phyloP scores from a whole-genome alignment of 306 rosid species.

The Macrotyloma uniflorum region DNA sequence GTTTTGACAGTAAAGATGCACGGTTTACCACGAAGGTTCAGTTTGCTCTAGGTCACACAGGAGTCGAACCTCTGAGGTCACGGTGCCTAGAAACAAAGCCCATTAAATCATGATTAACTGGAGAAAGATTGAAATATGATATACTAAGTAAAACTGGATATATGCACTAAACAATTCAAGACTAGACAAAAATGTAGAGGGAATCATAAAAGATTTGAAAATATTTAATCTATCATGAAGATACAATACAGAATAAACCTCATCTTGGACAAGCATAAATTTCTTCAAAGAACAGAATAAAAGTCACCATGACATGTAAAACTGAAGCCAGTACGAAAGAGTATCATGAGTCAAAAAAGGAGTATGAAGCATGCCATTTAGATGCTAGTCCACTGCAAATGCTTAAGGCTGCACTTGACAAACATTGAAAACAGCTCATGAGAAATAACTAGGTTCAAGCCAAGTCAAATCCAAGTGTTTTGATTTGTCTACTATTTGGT shows the following conservation, averaged over 20 bases:
- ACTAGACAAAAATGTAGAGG: constrained; percentile 5
- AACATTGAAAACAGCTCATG: background rate
- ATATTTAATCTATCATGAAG: background rate
- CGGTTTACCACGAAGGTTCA: constrained; percentile 78
- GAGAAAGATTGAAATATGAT: constrained; percentile 4
- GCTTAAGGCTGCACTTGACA: background rate
- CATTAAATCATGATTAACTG: constrained; percentile 16
- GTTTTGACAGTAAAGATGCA: constrained; percentile 4
- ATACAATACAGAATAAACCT: constrained; percentile 1
- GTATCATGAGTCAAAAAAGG: background rate
- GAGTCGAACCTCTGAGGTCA: constrained; percentile 82
- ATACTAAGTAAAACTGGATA: background rate
- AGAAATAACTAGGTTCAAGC: background rate
- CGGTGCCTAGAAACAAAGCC: constrained; percentile 56
- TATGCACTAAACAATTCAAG: background rate
- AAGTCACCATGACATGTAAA: constrained; percentile 9
- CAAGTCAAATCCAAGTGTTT: background rate
- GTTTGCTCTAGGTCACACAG: constrained; percentile 85
- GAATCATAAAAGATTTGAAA: background rate
- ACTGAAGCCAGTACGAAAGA: constrained; percentile 5
- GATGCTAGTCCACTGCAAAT: constrained; percentile 6
- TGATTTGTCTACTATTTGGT: background rate
- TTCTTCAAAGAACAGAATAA: constrained; percentile 25
- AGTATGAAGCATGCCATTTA: background rate
- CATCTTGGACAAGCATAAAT: background rate